Evolutionary conservation across 306 rosid species (phyloP), one percentile per base, ranked within the genome.

Genomic region (Geum urbanum): DNA sequence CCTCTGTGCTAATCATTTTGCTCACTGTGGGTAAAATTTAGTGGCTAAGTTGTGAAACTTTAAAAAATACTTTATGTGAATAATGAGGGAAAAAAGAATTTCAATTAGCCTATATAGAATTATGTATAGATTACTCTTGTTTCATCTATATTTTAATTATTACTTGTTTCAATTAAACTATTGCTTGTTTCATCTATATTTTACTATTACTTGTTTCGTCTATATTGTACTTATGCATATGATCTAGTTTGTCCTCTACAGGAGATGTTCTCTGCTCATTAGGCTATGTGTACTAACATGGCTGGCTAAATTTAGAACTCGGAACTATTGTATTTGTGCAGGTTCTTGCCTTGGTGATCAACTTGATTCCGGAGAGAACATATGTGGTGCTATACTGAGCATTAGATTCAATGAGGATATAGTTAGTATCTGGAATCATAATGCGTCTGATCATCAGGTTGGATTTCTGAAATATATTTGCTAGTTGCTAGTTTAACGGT

Each of bases 291-390:
- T 55, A 13, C 41, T 22, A 43, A 0, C 49, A 0, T 22, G 41
- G 51, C 54, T 19, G 40, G 48, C 46, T 48, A 66, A 19, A 19
- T 67, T 24, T 67, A 62, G 44, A 67, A 51, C 46, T 18, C 37
- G 60, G 35, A 43, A 40, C 61, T 55, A 22, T 39, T 22, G 39
- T 55, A 4, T 22, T 10, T 22, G 15, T 66, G 73, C 80, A 92
- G 97, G 96, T 88, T 71, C 97, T 92, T 70, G 98, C 97, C 43
- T 79, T 92, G 68, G 90, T 59, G 94, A 92, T 72, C 98, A 92
- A 74, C 86, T 92, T 76, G 98, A 88, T 61, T 90, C 74, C 56
- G 94, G 98, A 71, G 94, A 88, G 72, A 84, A 90, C 86, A 83
- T 92, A 70, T 90, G 98, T 19, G 98, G 98, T 59, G 96, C 86